These are phyloP conservation scores for Scutellaria minor DNA, from an alignment of 257 asterid species.

Conservation along the genomic window DNA sequence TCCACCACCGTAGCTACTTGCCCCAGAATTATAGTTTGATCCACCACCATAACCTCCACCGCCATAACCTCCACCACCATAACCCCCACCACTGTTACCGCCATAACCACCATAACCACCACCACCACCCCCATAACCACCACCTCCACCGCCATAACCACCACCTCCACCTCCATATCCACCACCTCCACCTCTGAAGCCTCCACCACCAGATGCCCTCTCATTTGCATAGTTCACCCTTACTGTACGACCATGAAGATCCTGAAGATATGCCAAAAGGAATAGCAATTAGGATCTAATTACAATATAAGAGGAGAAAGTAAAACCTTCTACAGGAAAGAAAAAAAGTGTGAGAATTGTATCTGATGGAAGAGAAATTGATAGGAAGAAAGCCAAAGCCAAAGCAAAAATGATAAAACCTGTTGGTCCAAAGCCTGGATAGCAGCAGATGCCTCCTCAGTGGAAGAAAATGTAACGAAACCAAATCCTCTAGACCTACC, in stretches of 20 bases:
- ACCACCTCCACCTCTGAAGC: conserved; percentile 35
- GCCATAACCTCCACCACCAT: conserved; percentile 28
- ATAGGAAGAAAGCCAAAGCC: not conserved
- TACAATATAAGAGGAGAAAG: not conserved
- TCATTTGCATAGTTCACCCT: conserved; percentile 79
- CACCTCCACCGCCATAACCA: conserved; percentile 29
- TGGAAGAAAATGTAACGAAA: conserved; percentile 61
- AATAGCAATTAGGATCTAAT: conserved; percentile 10
- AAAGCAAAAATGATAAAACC: conserved; percentile 44
- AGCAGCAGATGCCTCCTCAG: conserved; percentile 86
- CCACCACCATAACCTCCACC: conserved; percentile 18
- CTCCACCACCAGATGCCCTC: conserved; percentile 60
- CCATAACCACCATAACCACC: conserved; percentile 27
- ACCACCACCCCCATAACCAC: conserved; percentile 30
- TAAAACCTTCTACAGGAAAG: not conserved
- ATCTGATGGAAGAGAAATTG: not conserved
- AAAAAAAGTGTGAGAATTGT: too few relatives aligned
- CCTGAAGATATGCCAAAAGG: conserved; percentile 46
- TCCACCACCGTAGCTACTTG: conserved; percentile 29
- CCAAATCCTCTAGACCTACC: conserved; percentile 93
- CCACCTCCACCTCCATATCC: conserved; percentile 29
- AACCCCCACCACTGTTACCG: conserved; percentile 23
- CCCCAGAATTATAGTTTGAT: conserved; percentile 11
- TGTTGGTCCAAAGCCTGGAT: conserved; percentile 86
- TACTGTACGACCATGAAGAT: conserved; percentile 74